Evolutionary conservation across 352 stramenopile species (phyloP).

Genomic region (Globisporangium heterothallicum): DNA sequence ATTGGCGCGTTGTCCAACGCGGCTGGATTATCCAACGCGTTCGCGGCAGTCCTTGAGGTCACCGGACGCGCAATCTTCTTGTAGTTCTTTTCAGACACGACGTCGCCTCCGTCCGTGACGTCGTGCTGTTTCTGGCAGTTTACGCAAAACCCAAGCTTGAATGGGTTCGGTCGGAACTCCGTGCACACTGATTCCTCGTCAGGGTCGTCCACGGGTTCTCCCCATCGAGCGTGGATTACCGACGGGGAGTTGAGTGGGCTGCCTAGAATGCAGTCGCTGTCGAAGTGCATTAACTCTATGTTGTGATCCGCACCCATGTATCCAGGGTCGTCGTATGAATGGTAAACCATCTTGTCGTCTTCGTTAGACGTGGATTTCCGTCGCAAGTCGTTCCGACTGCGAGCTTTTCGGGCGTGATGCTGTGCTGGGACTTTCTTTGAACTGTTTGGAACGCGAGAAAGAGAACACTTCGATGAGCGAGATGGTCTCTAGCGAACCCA

Average conservation of each 20-base stretch:
- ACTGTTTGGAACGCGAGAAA: neutral
- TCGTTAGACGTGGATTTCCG: constrained; percentile 20
- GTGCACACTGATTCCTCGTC: constrained; percentile 78
- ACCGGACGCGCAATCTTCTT: constrained; percentile 73
- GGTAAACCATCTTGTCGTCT: constrained; percentile 45
- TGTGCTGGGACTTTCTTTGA: constrained; percentile 4
- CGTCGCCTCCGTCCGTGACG: constrained; percentile 60
- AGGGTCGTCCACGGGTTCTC: constrained; percentile 73
- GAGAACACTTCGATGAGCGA: neutral
- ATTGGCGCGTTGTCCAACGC: constrained; percentile 41
- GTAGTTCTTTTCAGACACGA: constrained; percentile 69
- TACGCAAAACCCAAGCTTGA: constrained; percentile 85
- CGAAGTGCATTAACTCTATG: constrained; percentile 63
- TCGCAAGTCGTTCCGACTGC: constrained; percentile 23
- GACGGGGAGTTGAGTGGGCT: constrained; percentile 70
- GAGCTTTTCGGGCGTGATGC: constrained; percentile 2
- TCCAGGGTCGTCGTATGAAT: constrained; percentile 75
- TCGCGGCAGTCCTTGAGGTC: constrained; percentile 71
- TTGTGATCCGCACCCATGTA: constrained; percentile 43
- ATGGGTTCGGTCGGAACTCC: constrained; percentile 79
- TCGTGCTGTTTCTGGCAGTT: constrained; percentile 90
- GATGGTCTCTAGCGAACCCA: neutral
- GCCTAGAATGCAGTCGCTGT: constrained; percentile 73
- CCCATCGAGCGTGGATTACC: constrained; percentile 83
- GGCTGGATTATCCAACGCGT: constrained; percentile 70